Evolutionary conservation across 202 grass and related monocot species (phyloP).

Genomic region (Elaeis oleifera): DNA sequence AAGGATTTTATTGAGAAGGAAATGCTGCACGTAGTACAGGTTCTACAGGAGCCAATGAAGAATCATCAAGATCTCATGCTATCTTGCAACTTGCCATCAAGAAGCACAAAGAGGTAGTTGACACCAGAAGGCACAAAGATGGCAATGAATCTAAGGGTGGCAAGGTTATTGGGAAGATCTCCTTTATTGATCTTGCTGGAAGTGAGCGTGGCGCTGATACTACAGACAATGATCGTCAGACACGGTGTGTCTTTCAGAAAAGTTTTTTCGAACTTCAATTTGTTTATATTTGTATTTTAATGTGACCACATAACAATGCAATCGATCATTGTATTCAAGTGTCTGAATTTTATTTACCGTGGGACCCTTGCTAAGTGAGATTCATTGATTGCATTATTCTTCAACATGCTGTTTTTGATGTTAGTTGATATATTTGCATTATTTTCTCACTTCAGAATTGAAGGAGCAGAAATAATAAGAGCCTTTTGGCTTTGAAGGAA

Average conservation of each 20-base stretch:
- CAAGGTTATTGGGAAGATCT: conserved; percentile 83
- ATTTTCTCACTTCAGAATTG: conserved; percentile 51
- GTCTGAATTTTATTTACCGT: too few species aligned
- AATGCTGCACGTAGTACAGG: conserved; percentile 89
- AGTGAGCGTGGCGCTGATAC: conserved; percentile 99
- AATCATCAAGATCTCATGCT: conserved; percentile 95
- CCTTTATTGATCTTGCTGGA: conserved; percentile 97
- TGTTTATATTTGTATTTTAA: neutral
- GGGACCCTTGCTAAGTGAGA: neutral
- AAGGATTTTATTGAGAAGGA: conserved; percentile 97
- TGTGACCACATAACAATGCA: neutral
- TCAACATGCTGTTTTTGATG: conserved; percentile 8
- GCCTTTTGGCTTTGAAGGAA: conserved; percentile 90
- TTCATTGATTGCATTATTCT: neutral
- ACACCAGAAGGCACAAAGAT: conserved; percentile 67
- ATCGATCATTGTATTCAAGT: too few species aligned
- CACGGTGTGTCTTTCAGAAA: conserved; percentile 39
- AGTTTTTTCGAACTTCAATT: conserved; percentile 9
- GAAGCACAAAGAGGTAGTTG: conserved; percentile 63
- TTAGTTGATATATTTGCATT: conserved; percentile 17
- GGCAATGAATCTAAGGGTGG: conserved; percentile 72
- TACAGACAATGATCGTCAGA: conserved; percentile 92
- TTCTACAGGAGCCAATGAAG: conserved; percentile 95
- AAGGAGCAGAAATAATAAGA: conserved; percentile 99
- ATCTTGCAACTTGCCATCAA: conserved; percentile 93